Conservation (phyloP, 768 basidiomycete genomes). For the Strobilomyces echinocephalus region DNA sequence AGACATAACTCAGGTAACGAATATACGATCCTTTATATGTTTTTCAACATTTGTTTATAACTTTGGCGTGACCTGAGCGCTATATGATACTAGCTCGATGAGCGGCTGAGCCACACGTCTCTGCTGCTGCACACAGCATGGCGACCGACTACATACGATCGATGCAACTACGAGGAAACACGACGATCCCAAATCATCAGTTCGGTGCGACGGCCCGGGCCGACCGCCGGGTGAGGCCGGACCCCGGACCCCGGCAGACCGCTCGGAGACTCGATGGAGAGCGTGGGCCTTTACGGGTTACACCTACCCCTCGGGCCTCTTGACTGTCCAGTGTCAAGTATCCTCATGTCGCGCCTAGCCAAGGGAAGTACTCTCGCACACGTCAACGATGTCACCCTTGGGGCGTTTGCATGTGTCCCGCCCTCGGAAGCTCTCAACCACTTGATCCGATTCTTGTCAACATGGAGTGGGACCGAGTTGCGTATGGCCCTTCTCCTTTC, state of each 20-base stretch:
- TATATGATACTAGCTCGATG: too few species aligned
- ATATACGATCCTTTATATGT: too few species aligned
- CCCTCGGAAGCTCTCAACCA: constrained; percentile 66
- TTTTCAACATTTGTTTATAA: too few species aligned
- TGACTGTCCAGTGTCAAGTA: not conserved
- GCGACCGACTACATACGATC: too few species aligned
- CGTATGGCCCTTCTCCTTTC: constrained; percentile 29
- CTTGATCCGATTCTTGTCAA: constrained; percentile 68
- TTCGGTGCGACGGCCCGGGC: too few species aligned
- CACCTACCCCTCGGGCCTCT: not conserved
- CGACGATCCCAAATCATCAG: too few species aligned
- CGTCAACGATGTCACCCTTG: constrained; percentile 61
- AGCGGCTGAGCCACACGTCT: too few species aligned
- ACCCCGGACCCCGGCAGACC: not conserved
- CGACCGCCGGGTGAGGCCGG: too few species aligned
- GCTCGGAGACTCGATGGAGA: not conserved
- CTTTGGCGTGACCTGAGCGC: too few species aligned
- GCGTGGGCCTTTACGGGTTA: not conserved
- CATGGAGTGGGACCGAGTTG: constrained; percentile 87
- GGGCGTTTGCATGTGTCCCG: constrained; percentile 53
- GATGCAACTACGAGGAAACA: too few species aligned
- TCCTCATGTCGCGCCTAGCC: constrained; percentile 46
- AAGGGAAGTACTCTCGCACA: constrained; percentile 46
- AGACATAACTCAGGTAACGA: too few species aligned
- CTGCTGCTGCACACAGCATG: too few species aligned